Evolutionary conservation across 805 yeast species (phyloP), one percentile per base, ranked within the genome.

Genomic region (Candida ficus): DNA sequence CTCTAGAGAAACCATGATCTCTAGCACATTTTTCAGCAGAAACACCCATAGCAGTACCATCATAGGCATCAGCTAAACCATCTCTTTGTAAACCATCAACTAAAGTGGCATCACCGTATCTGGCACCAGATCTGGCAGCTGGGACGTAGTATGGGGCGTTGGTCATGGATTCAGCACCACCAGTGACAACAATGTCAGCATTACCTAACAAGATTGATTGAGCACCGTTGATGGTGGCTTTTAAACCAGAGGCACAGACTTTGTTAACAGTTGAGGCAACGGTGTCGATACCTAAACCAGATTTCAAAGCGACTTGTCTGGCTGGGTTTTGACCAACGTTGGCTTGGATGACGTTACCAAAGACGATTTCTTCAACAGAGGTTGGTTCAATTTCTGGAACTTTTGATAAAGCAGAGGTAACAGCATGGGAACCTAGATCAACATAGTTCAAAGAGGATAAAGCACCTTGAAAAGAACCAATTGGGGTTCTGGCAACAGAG

Each of bases 161-260:
- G 45, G 96, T 73, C 99, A 93, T 91, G 43, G 95, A 83, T 69
- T 93, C 99, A 53, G 96, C 93, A 60, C 99, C 99, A 53, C 98
- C 99, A 26, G 93, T 95, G 50, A 93, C 84, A 34, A 93, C 93
- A 45, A 93, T 81, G 58, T 90, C 96, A 42, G 96, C 95, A 48
- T 75, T 71, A 40, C 98, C 97, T 50, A 93, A 76, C 59, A 84
- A 64, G 54, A 91, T 90, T 39, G 90, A 70, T 69, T 90, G 98
- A 30, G 97, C 89, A 47, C 86, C 99, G 45, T 85, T 66, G 55
- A 90, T 88, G 56, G 89, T 79, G 33, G 97, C 78, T 69, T 93
- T 91, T 78, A 90, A 68, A 53, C 96, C 98, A 11, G 96, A 85
- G 31, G 99, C 95, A 71, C 99, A 93, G 43, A 93, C 98, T 71